These are phyloP conservation scores for Gracilaria domingensis DNA, from an alignment of 23 red algal genomes.

Conservation along the genomic window DNA sequence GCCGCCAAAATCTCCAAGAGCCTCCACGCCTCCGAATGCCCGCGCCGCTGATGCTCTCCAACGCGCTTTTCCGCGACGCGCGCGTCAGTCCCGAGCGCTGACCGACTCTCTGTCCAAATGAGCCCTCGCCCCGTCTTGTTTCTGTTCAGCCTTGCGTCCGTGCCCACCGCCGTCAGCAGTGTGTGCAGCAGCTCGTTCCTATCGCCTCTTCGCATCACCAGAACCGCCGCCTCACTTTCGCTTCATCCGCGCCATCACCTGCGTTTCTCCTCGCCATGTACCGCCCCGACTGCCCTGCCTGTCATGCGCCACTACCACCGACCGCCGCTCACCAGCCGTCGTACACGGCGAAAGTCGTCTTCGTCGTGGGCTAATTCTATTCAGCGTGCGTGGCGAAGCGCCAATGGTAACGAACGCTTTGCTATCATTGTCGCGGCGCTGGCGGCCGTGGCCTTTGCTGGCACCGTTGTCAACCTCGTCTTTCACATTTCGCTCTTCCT, in stretches of 20 bases:
- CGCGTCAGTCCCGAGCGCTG: background rate
- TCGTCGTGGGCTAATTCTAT: background rate
- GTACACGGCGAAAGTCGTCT: background rate
- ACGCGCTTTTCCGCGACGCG: too few relatives aligned
- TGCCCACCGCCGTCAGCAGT: background rate
- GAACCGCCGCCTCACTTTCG: background rate
- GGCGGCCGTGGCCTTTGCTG: constrained; percentile 21
- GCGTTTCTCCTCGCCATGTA: background rate
- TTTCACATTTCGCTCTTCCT: constrained; percentile 35
- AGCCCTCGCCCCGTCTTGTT: background rate
- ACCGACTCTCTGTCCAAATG: background rate
- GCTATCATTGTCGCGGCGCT: constrained; percentile 8
- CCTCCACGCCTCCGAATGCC: background rate
- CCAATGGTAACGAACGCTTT: constrained; percentile 3
- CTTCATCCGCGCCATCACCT: background rate
- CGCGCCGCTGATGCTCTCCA: background rate
- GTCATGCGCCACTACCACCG: background rate
- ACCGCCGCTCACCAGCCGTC: background rate
- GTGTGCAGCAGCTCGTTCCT: background rate
- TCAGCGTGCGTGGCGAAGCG: background rate
- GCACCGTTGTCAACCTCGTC: constrained; percentile 34
- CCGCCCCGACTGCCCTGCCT: background rate
- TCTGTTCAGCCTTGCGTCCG: background rate
- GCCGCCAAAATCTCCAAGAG: background rate
- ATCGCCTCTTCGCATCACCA: background rate